A percentile compares a stretch with the other conserved stretches of the same genome.
These are phyloP conservation scores for Capsella bursapastoris DNA, from an alignment of 345 rosid genomes.

Conservation along the genomic window DNA sequence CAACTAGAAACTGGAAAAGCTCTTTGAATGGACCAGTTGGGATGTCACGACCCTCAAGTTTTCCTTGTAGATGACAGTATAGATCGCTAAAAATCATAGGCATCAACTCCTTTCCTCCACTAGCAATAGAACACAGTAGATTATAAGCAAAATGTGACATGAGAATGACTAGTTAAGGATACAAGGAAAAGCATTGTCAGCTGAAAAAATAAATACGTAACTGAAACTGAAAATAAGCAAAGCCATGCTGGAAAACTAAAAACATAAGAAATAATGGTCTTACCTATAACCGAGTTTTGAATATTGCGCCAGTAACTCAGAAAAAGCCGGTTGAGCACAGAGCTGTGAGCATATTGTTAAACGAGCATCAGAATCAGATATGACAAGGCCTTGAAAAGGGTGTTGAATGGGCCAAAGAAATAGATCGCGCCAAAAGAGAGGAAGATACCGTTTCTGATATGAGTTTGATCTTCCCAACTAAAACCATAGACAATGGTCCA, in stretches of 20 bases:
- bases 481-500: constrained; percentile 71
- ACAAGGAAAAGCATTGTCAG: constrained; percentile 23
- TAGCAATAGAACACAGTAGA: constrained; percentile 49
- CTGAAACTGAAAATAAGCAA: constrained; percentile 5
- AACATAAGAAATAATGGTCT: constrained; percentile 22
- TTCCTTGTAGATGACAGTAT: constrained; percentile 85
- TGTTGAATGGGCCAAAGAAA: constrained; percentile 17
- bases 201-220: constrained; percentile 5
- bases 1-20: constrained; percentile 69
- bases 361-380: constrained; percentile 30
- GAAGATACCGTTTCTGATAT: constrained; percentile 57
- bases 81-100: constrained; percentile 70
- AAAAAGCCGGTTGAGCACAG: constrained; percentile 72
- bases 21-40: constrained; percentile 86
- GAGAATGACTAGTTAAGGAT: constrained; percentile 12
- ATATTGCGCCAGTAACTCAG: constrained; percentile 71
- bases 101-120: constrained; percentile 74
- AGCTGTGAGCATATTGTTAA: constrained; percentile 59
- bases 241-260: constrained; percentile 12
- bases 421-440: constrained; percentile 23
- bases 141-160: constrained; percentile 15
- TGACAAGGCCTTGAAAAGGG: constrained; percentile 18
- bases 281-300: constrained; percentile 80
- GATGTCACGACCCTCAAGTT: constrained; percentile 83
- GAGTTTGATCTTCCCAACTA: constrained; percentile 60